phyloP scores from a whole-genome alignment of 140 eudicot species.

The Anethum foeniculum region DNA sequence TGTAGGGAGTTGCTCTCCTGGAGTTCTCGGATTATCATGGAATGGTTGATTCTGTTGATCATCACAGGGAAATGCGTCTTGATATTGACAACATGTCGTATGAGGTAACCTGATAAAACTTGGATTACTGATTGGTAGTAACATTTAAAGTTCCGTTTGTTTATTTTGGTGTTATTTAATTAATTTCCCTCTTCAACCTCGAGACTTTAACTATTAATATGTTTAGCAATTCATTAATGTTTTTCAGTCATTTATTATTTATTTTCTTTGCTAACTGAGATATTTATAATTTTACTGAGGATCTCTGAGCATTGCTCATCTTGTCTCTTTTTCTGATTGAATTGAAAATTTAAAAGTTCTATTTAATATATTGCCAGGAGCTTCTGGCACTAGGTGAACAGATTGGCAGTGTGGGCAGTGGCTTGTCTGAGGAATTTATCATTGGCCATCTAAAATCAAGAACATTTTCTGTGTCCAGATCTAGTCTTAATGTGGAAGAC shows the following conservation, averaged over 20 bases:
- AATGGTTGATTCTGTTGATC: constrained; percentile 60
- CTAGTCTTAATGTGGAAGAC: constrained; percentile 32
- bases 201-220: neutral
- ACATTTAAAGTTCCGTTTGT: neutral
- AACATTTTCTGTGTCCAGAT: constrained; percentile 29
- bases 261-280: too few relatives aligned
- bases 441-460: constrained; percentile 37
- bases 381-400: constrained; percentile 78
- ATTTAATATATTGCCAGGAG: constrained; percentile 39
- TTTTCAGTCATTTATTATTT: neutral
- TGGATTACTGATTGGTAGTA: neutral
- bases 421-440: constrained; percentile 54
- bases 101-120: constrained; percentile 44
- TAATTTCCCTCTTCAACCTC: neutral
- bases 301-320: neutral
- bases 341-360: neutral
- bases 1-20: constrained; percentile 69
- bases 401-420: constrained; percentile 54
- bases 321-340: neutral
- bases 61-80: constrained; percentile 88
- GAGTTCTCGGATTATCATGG: constrained; percentile 55
- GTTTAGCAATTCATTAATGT: neutral
- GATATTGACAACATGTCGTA: constrained; percentile 96
- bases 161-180: neutral
- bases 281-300: neutral